phyloP scores from a whole-genome alignment of 306 rosid species.

The Trifolium repens region DNA sequence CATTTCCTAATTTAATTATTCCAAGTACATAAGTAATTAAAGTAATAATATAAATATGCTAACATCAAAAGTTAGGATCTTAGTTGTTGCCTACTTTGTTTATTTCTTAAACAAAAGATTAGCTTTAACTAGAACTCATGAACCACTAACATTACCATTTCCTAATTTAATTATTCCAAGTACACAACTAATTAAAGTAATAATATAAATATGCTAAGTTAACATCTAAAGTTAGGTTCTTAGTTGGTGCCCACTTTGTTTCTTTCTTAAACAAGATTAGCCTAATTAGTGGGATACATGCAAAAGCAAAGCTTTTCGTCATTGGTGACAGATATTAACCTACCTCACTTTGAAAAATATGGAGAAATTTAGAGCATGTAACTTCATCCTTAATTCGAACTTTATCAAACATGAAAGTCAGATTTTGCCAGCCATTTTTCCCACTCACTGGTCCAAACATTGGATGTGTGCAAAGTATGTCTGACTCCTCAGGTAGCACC shows the following conservation, averaged over 20 bases:
- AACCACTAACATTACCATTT: too few relatives aligned
- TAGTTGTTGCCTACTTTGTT: slow-evolving; percentile 1
- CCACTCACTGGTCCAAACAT: slow-evolving; percentile 75
- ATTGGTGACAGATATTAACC: neutral
- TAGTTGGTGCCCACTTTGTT: slow-evolving; percentile 3
- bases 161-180: too few relatives aligned
- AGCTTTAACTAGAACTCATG: too few relatives aligned
- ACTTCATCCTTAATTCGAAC: slow-evolving; percentile 65
- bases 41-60: neutral
- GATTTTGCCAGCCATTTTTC: slow-evolving; percentile 65
- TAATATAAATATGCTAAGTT: neutral
- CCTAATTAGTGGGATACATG: neutral
- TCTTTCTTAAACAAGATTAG: slow-evolving; percentile 19
- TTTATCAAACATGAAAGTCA: slow-evolving; percentile 60
- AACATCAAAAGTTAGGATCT: neutral
- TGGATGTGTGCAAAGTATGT: slow-evolving; percentile 71
- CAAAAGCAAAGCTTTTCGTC: slow-evolving; percentile 16
- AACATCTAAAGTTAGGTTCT: neutral
- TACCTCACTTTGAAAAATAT: slow-evolving; percentile 61
- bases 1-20: neutral
- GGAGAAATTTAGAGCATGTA: slow-evolving; percentile 57
- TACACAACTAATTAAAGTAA: too few relatives aligned
- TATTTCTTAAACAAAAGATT: slow-evolving; percentile 21
- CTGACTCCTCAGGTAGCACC: slow-evolving; percentile 58
- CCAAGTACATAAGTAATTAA: neutral